Base-by-base conservation (phyloP, 1,284 basidiomycete genomes). In the Bondarzewia mesenterica region DNA sequence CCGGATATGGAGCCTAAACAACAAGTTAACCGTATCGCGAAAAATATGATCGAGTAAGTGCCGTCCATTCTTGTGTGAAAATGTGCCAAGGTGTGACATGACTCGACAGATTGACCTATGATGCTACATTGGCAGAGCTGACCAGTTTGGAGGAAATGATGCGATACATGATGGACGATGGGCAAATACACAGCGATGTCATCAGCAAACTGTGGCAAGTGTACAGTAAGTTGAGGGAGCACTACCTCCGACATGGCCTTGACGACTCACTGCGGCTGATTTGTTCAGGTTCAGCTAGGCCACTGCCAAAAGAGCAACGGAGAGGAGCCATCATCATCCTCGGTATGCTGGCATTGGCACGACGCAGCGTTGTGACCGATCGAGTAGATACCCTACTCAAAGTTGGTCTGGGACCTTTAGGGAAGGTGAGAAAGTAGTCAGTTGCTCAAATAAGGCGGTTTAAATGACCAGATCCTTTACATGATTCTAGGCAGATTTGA, bases 131-230 rank as follows among this genome's bases (percentile, higher is more conserved):
- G 14, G 96, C 96, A 3, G 95, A 99, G 64, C 72, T 99, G 43
- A 99, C 93, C 0, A 95, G 92, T 57, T 70, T 99, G 49, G 96
- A 99, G 63, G 93, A 97, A 68, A 85, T 99, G 73, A 84, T 99
- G 81, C 79, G 90, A 37, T 89, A 89, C 27, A 90, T 98, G 87
- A 93, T 95, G 85, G 85, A 88, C 8, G 82, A 89, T 42, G 77
- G 77, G 5, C 82, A 86, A 42, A 81, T 99, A 18, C 86, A 93
- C 58, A 68, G 72, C 1, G 92, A 94, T 51, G 88, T 98, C 32
- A 83, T 96, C 54, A 73, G 78, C 49, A 95, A 91, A 69, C 77
- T 99, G 1, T 98, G 95, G 96, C 85, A 92, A 57, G 91, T 96
- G 36, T 99, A 98, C 64, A 84, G 92, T 91, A 58, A 61, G 87